Evolutionary conservation across 345 rosid genomes (phyloP), one percentile per base, ranked within the genome.

Genomic region (Populus ilicifolia): DNA sequence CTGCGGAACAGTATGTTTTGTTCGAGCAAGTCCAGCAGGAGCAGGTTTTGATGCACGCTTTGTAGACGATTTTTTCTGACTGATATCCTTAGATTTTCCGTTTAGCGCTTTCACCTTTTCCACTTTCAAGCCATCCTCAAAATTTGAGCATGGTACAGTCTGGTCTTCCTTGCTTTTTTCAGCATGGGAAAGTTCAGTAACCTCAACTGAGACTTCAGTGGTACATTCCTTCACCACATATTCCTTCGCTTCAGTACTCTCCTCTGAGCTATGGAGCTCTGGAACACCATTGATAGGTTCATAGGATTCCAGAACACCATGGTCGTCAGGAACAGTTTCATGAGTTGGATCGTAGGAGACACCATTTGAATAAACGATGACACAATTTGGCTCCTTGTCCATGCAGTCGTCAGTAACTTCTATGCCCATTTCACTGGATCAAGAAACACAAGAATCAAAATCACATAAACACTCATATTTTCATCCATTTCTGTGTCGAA

Each of bases 151-250:
- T 68, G 35, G 70, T 21, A 70, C 64, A 38, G 52, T 81, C 72
- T 80, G 77, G 64, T 74, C 89, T 76, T 75, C 80, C 78, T 69
- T 75, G 59, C 69, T 78, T 43, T 78, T 79, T 71, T 77, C 91
- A 23, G 72, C 65, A 64, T 54, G 48, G 70, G 75, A 70, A 29
- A 69, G 80, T 80, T 83, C 85, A 54, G 81, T 73, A 9, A 78
- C 84, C 83, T 81, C 89, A 70, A 83, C 80, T 14, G 92, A 80
- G 39, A 65, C 83, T 73, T 91, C 96, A 52, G 69, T 86, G 20
- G 92, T 90, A 76, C 97, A 94, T 78, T 92, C 97, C 87, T 92
- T 94, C 81, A 94, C 94, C 70, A 87, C 97, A 41, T 87, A 93
- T 44, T 89, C 92, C 80, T 90, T 91, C 68, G 78, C 84, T 70